Percentiles rank a stretch among this genome's conserved stretches.
Conservation (phyloP, 306 rosid species). For the Malus fusca region DNA sequence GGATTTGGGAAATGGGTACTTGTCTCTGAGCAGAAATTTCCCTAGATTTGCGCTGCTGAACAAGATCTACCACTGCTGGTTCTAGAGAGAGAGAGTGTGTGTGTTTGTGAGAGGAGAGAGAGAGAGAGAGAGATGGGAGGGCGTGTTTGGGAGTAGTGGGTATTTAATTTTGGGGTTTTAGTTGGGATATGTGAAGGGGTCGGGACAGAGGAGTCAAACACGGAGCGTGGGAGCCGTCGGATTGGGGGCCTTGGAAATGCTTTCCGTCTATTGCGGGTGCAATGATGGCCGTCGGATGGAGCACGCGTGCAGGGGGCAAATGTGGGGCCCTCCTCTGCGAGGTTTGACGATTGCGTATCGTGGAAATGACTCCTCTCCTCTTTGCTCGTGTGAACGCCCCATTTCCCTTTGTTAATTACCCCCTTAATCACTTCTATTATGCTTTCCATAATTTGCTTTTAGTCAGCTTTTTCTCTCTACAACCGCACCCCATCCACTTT, state of each 20-base stretch:
- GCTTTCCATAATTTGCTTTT: not conserved
- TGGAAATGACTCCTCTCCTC: slow-evolving; percentile 4
- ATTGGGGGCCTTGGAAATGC: slow-evolving; percentile 56
- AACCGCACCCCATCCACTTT: not conserved
- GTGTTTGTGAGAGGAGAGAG: not conserved
- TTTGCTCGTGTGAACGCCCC: slow-evolving; percentile 22
- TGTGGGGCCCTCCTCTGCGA: slow-evolving; percentile 42
- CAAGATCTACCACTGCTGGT: slow-evolving; percentile 15
- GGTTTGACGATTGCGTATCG: slow-evolving; percentile 48
- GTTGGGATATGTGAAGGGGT: slow-evolving; percentile 26
- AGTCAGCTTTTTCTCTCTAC: no score
- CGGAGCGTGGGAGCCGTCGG: slow-evolving; percentile 58
- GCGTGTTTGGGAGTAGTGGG: slow-evolving; percentile 7
- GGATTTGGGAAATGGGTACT: not conserved
- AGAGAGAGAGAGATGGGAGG: not conserved
- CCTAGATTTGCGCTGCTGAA: slow-evolving; percentile 27
- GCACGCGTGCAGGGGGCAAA: slow-evolving; percentile 73
- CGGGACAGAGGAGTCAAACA: slow-evolving; percentile 46
- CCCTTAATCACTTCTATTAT: not conserved
- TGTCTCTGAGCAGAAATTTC: slow-evolving; percentile 7
- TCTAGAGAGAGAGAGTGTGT: not conserved
- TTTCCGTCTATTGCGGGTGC: slow-evolving; percentile 60
- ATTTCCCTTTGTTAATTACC: not conserved
- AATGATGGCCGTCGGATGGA: slow-evolving; percentile 52
- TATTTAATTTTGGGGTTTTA: slow-evolving; percentile 4